These are phyloP conservation scores for Ustilago hordei DNA, from an alignment of 1,284 basidiomycete species.

Conservation along the genomic window DNA sequence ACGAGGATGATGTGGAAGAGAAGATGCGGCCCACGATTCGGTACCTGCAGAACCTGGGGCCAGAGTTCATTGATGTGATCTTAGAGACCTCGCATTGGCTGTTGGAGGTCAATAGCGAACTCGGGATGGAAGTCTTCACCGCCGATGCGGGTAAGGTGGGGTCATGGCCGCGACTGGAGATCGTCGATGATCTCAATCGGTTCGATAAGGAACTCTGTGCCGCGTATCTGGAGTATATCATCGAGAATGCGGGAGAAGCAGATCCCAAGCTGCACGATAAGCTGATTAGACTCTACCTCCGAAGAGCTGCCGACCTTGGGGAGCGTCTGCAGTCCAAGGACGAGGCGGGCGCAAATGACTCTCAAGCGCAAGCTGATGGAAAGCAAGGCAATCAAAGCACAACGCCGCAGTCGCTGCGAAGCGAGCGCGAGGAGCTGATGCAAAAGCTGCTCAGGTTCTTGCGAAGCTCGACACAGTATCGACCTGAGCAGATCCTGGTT, in stretches of 20 bases:
- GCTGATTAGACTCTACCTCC: constrained; percentile 84
- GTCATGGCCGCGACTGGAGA: constrained; percentile 71
- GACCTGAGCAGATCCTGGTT: constrained; percentile 82
- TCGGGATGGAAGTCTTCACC: constrained; percentile 91
- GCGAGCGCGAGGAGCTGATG: constrained; percentile 73
- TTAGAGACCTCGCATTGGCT: constrained; percentile 80
- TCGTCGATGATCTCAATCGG: constrained; percentile 75
- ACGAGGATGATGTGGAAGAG: constrained; percentile 83
- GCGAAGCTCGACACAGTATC: constrained; percentile 78
- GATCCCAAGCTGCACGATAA: constrained; percentile 84
- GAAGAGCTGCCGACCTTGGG: constrained; percentile 72
- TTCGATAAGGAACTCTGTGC: constrained; percentile 76
- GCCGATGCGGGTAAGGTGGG: constrained; percentile 83
- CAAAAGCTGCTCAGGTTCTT: constrained; percentile 82
- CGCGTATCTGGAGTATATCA: constrained; percentile 87
- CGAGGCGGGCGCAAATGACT: not conserved
- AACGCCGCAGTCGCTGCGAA: constrained; percentile 8
- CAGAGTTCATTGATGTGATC: constrained; percentile 61
- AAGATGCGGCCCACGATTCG: constrained; percentile 85
- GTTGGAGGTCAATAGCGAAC: constrained; percentile 78
- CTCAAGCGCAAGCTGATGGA: not conserved
- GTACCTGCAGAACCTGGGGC: constrained; percentile 87
- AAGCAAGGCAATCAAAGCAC: not conserved
- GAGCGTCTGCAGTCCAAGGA: constrained; percentile 7
- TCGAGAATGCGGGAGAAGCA: constrained; percentile 79